These are phyloP conservation scores for Fusarium cicatricum DNA, from an alignment of 2,329 filamentous ascomycete species.

Conservation along the genomic window DNA sequence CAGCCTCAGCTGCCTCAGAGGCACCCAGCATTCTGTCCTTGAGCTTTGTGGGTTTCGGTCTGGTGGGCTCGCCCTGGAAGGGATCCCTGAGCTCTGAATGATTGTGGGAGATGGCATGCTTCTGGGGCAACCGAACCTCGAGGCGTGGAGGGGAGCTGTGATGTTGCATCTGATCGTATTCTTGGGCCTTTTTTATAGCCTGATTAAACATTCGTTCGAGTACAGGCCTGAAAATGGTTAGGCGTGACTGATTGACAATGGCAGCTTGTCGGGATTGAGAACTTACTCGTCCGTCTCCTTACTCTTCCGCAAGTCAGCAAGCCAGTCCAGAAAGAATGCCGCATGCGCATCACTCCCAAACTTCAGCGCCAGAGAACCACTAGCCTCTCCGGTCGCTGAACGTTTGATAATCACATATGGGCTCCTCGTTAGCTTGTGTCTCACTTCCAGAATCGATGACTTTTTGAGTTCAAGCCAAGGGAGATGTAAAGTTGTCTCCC, in stretches of 20 bases:
- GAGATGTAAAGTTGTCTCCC: not conserved
- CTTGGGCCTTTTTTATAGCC: conserved; percentile 1
- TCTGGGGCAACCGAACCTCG: not conserved
- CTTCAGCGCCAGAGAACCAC: conserved; percentile 31
- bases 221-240: conserved; percentile 18
- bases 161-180: not conserved
- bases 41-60: conserved; percentile 28
- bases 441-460: conserved; percentile 18
- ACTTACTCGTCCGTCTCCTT: conserved; percentile 26
- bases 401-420: conserved; percentile 37
- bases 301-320: not conserved
- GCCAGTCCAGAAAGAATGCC: conserved; percentile 26
- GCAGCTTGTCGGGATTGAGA: not conserved
- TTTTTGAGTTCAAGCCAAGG: conserved; percentile 37
- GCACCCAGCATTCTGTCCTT: conserved; percentile 39
- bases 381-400: conserved; percentile 10
- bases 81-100: conserved; percentile 7
- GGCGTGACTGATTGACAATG: not conserved
- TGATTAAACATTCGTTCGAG: conserved; percentile 21
- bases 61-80: conserved; percentile 15
- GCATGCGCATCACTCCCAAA: conserved; percentile 24
- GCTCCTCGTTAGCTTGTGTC: conserved; percentile 26
- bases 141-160: not conserved
- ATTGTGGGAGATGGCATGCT: not conserved
- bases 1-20: not conserved